Base-by-base conservation (phyloP, 139 green algal genomes). In the Picochlorum costavermella region DNA sequence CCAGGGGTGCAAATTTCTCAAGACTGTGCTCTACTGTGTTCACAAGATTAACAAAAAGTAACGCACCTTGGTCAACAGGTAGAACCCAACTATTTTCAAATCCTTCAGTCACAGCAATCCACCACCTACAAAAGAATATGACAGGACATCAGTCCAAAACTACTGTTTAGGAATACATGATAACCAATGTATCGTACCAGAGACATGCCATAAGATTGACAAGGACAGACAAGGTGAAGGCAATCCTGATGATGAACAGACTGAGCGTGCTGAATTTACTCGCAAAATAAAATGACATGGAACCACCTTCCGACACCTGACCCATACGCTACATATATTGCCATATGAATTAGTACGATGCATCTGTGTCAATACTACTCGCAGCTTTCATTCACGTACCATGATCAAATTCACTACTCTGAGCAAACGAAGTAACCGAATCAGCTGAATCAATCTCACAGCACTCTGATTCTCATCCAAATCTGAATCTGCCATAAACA, bases 131-230 rank as follows among this genome's bases (percentile, higher is more conserved):
- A 11, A 28, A 49, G 11, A 50, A 50, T 9, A 17, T 12, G 1
- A 12, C 12, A 17, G 1, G 12, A 12, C 12, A 49, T 49, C 43
- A 49, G 43, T 12, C 43, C 10, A 49, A 17, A 49, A 2, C 16
- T 50, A 3, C 45, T 5, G 4, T 23, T 50, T 23, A 16, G 0
- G 13, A 50, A 23, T 1, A 23, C 45, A 1, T 50, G 2, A 23
- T 3, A 5, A 50, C 6, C 16, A 17, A 4, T 16, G 0, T 4
- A 50, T 17, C 45, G 46, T 53, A 53, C 67, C 67, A 73, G 0
- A 73, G 25, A 50, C 37, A 68, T 13, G 29, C 68, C 46, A 74
- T 40, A 3, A 69, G 49, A 53, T 74, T 74, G 23, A 74, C 53
- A 23, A 69, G 30, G n/a, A 74, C 60, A 2, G 44, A 28, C 28